These are phyloP conservation scores for Torrubiellomyces zombiae DNA, from an alignment of 2,329 filamentous ascomycete genomes.

Conservation along the genomic window DNA sequence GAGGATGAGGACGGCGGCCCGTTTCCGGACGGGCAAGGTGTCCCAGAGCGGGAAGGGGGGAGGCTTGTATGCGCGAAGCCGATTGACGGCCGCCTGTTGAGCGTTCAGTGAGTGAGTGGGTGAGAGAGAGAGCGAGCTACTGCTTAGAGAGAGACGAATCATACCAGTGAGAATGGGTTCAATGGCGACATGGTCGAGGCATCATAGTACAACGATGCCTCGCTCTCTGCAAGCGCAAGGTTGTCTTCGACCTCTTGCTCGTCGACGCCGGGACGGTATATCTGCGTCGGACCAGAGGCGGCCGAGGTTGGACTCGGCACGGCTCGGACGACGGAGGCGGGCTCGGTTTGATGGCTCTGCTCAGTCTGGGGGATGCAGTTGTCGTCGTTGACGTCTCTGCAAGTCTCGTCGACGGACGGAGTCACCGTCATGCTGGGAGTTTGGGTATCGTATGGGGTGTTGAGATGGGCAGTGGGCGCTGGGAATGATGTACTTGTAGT, in stretches of 20 bases:
- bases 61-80: slow-evolving; percentile 42
- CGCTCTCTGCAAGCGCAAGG: slow-evolving; percentile 11
- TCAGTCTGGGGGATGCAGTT: no score
- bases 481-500: no score
- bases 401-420: no score
- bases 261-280: slow-evolving; percentile 1
- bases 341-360: no score
- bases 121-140: slow-evolving; percentile 6
- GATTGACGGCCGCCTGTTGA: slow-evolving; percentile 43
- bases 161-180: slow-evolving; percentile 35
- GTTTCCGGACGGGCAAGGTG: slow-evolving; percentile 41
- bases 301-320: no score
- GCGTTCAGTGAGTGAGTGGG: slow-evolving; percentile 1
- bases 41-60: slow-evolving; percentile 48
- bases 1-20: slow-evolving; percentile 76
- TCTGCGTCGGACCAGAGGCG: no score
- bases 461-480: no score
- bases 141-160: slow-evolving; percentile 11
- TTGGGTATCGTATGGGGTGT: no score
- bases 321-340: no score
- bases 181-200: slow-evolving; percentile 38
- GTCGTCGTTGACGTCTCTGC: no score
- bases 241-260: slow-evolving; percentile 7
- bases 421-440: neutral
- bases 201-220: slow-evolving; percentile 39